Percentiles rank a stretch among this genome's conserved stretches.
Conservation (phyloP, 306 rosid genomes). For the Inga oerstediana region DNA sequence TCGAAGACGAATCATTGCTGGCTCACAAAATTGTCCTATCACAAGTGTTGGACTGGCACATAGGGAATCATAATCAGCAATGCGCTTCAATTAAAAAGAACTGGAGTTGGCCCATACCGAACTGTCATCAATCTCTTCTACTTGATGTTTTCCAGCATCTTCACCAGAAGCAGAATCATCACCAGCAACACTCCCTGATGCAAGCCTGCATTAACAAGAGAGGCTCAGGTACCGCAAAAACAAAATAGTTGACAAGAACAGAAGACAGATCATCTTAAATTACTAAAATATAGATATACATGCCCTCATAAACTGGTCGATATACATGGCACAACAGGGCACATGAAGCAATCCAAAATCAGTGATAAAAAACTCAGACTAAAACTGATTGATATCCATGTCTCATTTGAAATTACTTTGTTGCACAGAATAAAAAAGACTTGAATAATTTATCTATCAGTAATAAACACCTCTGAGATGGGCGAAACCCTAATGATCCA, state of each 20-base stretch:
- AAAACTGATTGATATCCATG: background rate
- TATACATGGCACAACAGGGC: conserved; percentile 14
- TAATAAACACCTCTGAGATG: conserved; percentile 70
- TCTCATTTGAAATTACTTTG: conserved; percentile 15
- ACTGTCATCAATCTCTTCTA: conserved; percentile 68
- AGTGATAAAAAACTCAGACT: background rate
- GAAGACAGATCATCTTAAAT: background rate
- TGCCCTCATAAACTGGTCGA: conserved; percentile 10
- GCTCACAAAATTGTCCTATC: conserved; percentile 28
- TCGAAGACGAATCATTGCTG: conserved; percentile 13
- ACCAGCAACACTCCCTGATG: conserved; percentile 59
- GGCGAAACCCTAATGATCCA: conserved; percentile 76
- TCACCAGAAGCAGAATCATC: conserved; percentile 71
- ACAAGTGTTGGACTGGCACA: conserved; percentile 20
- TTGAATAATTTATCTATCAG: conserved; percentile 20
- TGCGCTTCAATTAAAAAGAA: background rate
- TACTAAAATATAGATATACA: background rate
- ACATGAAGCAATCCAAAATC: conserved; percentile 28
- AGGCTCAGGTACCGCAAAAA: background rate
- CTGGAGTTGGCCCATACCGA: conserved; percentile 61
- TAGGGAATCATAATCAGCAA: background rate
- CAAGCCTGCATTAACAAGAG: conserved; percentile 60
- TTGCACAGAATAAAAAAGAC: conserved; percentile 10
- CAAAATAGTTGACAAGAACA: background rate
- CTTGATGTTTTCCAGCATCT: conserved; percentile 50